These are phyloP conservation scores for Eimeria sp. DNA, from an alignment of 169 alveolate genomes.

Conservation along the genomic window DNA sequence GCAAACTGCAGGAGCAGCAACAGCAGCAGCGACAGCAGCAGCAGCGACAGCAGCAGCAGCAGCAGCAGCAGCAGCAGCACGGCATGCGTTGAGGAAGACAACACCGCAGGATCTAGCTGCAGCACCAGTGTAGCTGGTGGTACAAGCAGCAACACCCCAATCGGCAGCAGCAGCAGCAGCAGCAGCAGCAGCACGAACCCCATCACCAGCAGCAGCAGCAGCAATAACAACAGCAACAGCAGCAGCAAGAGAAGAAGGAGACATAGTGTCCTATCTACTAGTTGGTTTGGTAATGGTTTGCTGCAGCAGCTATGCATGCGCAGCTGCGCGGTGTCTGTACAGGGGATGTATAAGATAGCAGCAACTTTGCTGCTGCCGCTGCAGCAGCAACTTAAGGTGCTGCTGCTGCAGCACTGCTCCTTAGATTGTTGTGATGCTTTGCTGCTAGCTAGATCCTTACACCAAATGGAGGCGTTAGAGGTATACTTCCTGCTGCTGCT, in stretches of 20 bases:
- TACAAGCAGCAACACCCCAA: not conserved
- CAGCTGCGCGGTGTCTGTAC: conserved; percentile 42
- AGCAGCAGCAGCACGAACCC: not conserved
- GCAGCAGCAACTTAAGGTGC: conserved; percentile 53
- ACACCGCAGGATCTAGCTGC: no score
- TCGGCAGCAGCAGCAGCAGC: not conserved
- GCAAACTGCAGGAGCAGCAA: conserved; percentile 49
- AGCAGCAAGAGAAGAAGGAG: not conserved
- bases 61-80: conserved; percentile 26
- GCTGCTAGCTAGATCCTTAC: conserved; percentile 49
- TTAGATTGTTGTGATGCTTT: conserved; percentile 50
- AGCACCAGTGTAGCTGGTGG: no score
- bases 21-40: conserved; percentile 55
- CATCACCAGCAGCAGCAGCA: not conserved
- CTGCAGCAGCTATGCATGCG: conserved; percentile 55
- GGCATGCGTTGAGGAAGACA: no score
- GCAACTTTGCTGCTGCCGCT: conserved; percentile 39
- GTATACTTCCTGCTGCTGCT: conserved; percentile 43
- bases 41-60: conserved; percentile 32
- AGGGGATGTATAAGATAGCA: not conserved
- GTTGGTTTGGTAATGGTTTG: conserved; percentile 25
- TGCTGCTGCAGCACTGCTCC: conserved; percentile 67
- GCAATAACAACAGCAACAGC: conserved; percentile 18
- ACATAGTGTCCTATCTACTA: not conserved
- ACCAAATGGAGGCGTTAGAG: conserved; percentile 36